Evolutionary conservation across 164 flowering plant species (phyloP).

Genomic region (Protea cynaroides): DNA sequence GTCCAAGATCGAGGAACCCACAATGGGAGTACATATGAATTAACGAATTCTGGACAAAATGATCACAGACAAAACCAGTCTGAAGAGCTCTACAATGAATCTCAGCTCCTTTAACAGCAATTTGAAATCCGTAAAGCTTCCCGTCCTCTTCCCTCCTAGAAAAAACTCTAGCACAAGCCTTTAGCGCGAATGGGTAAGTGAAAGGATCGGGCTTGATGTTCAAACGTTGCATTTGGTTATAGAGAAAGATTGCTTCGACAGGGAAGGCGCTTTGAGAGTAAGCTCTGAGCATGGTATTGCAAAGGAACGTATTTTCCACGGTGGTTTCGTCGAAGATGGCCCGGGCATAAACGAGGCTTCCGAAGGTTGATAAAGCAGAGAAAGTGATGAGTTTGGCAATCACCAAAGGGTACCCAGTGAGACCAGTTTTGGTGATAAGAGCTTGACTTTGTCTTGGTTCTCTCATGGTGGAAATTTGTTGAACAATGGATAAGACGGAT

Average conservation of each 20-base stretch:
- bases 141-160: slow-evolving; percentile 12
- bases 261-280: slow-evolving; percentile 35
- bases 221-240: slow-evolving; percentile 29
- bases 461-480: slow-evolving; percentile 22
- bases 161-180: slow-evolving; percentile 33
- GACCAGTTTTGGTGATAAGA: slow-evolving; percentile 33
- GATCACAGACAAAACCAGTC: slow-evolving; percentile 25
- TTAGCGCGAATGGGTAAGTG: slow-evolving; percentile 41
- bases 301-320: slow-evolving; percentile 25
- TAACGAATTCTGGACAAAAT: slow-evolving; percentile 31
- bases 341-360: slow-evolving; percentile 33
- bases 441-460: slow-evolving; percentile 31
- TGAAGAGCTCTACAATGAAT: slow-evolving; percentile 32
- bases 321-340: slow-evolving; percentile 26
- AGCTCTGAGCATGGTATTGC: slow-evolving; percentile 47
- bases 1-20: slow-evolving; percentile 30
- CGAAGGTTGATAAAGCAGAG: slow-evolving; percentile 26
- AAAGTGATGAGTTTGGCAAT: slow-evolving; percentile 25
- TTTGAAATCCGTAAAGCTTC: background rate
- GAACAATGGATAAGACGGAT: slow-evolving; percentile 13
- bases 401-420: slow-evolving; percentile 12
- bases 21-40: slow-evolving; percentile 32
- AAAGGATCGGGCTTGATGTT: slow-evolving; percentile 27
- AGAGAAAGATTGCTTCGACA: slow-evolving; percentile 26
- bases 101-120: slow-evolving; percentile 29